Evolutionary conservation across 2,329 filamentous ascomycete species (phyloP).

Genomic region (Rachicladosporium sp.): DNA sequence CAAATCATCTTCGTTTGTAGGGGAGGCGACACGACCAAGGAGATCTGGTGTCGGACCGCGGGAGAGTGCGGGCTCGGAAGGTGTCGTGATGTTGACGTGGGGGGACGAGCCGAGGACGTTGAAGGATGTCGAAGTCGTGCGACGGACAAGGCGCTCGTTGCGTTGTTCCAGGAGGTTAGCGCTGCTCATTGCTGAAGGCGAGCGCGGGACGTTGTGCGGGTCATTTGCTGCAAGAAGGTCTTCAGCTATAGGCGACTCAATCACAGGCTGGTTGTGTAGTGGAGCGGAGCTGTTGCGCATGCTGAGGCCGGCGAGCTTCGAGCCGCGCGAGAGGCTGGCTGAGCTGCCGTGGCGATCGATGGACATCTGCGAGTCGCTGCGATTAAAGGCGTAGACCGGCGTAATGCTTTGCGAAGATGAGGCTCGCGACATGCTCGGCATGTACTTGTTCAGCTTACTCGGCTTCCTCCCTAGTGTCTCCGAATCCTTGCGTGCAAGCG

Average conservation of each 20-base stretch:
- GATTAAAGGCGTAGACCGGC: conserved; percentile 12
- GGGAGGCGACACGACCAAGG: too few relatives aligned
- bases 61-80: too few relatives aligned
- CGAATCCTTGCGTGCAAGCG: too few relatives aligned
- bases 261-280: conserved; percentile 20
- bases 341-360: conserved; percentile 9
- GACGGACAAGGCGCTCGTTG: conserved; percentile 37
- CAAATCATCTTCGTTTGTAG: conserved; percentile 50
- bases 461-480: too few relatives aligned
- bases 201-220: too few relatives aligned
- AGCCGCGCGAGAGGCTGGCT: conserved; percentile 1
- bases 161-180: conserved; percentile 43
- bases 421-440: background rate
- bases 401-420: conserved; percentile 4
- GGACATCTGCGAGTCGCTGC: conserved; percentile 6
- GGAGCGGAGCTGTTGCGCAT: conserved; percentile 24
- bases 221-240: conserved; percentile 3
- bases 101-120: conserved; percentile 21
- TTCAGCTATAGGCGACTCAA: conserved; percentile 24
- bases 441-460: too few relatives aligned
- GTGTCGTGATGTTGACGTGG: conserved; percentile 12
- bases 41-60: too few relatives aligned
- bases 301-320: conserved; percentile 4
- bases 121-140: conserved; percentile 27
- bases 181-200: too few relatives aligned